Base-by-base conservation (phyloP, 1,139 yeast genomes). In the Nematodospora anomalae region DNA sequence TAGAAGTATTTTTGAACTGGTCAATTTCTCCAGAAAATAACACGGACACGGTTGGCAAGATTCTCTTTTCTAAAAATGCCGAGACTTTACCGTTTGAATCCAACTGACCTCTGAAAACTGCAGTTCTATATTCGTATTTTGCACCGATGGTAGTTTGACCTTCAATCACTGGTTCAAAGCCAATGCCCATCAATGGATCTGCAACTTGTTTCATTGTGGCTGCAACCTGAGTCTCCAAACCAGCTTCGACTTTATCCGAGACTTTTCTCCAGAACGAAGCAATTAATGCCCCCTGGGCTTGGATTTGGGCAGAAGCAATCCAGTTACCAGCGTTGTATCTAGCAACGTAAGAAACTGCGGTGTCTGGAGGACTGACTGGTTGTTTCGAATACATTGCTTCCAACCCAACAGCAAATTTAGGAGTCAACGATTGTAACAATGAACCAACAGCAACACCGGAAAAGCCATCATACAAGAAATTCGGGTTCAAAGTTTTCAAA, bases 71-170 rank as follows among this genome's bases (percentile, higher is more conserved):
- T 61, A 92, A 74, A 71, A 88, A 82, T 52, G 92, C 88, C 42
- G 86, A 76, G 40, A 92, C 95, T 70, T 87, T 89, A 64, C 98
- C 98, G 44, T 76, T 74, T 38, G 95, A 80, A 67, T 90, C 97
- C 46, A 92, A 60, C 66, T 90, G 96, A 56, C 97, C 97, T 67
- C 98, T 83, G 79, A 88, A 89, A 40, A 88, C 83, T 43, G 95
- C 83, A 67, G 89, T 95, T 71, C 97, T 89, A 77, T 89, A 94
- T 71, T 92, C 98, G 67, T 92, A 92, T 71, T 90, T 92, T 55
- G 97, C 96, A 66, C 97, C 98, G 41, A 92, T 64, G 46, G 97
- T 86, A 53, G 99, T 90, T 53, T 79, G 78, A 56, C 96, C 97
- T 60, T 90, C 97, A 42, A 88, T 74, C 36, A 83, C 80, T 31